Conservation (phyloP, 2,329 filamentous ascomycete species). For the Rhexocercosporidium sp. region DNA sequence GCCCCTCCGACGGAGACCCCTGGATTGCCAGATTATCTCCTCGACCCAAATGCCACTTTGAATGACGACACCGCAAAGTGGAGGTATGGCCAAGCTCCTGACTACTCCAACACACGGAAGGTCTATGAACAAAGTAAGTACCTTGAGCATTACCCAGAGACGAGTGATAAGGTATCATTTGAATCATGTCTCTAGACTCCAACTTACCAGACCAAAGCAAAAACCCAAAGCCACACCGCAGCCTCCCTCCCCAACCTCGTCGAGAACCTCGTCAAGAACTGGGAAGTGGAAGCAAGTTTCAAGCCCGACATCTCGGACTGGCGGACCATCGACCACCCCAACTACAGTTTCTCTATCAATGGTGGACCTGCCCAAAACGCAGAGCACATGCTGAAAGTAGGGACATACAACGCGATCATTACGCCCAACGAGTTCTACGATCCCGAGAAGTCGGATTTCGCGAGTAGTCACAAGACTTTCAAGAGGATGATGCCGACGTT, state of each 20-base stretch:
- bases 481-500: conserved; percentile 77
- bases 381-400: conserved; percentile 69
- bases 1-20: conserved; percentile 23
- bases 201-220: conserved; percentile 50
- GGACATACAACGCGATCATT: conserved; percentile 73
- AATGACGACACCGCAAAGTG: conserved; percentile 58
- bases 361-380: conserved; percentile 60
- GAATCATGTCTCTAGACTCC: background rate
- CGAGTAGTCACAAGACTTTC: conserved; percentile 70
- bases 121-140: conserved; percentile 62
- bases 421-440: conserved; percentile 68
- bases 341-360: conserved; percentile 69
- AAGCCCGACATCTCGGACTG: conserved; percentile 66
- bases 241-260: conserved; percentile 64
- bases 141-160: background rate
- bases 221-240: conserved; percentile 58
- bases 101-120: conserved; percentile 67
- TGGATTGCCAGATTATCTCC: conserved; percentile 60
- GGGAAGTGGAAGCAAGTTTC: conserved; percentile 74
- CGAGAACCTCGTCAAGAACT: conserved; percentile 75
- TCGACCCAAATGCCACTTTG: conserved; percentile 62
- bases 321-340: conserved; percentile 65
- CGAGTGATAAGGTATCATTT: background rate
- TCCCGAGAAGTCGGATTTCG: conserved; percentile 64
- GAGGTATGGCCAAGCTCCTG: conserved; percentile 64